These are phyloP conservation scores for Fusarium sp. DNA, from an alignment of 2,329 filamentous ascomycete genomes.

Conservation along the genomic window DNA sequence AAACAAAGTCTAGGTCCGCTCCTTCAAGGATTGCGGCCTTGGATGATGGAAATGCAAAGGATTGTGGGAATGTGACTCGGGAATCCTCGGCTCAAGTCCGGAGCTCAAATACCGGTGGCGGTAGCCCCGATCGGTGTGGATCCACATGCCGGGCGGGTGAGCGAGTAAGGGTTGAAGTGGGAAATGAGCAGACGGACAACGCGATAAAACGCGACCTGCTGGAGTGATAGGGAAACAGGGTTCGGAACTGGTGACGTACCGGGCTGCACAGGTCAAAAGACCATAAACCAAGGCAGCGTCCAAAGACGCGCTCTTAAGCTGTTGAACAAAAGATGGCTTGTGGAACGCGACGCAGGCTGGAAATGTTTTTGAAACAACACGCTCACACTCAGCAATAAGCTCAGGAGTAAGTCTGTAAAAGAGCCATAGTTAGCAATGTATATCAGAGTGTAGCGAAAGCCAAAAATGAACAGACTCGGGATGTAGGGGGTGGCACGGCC, in stretches of 20 bases:
- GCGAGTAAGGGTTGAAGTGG: constrained; percentile 36
- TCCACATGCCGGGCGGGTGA: constrained; percentile 44
- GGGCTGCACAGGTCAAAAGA: constrained; percentile 68
- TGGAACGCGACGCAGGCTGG: constrained; percentile 73
- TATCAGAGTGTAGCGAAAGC: constrained; percentile 6
- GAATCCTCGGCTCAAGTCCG: constrained; percentile 45
- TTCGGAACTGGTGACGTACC: constrained; percentile 59
- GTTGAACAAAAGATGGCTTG: constrained; percentile 72
- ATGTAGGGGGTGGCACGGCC: constrained; percentile 43
- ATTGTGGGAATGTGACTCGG: constrained; percentile 27
- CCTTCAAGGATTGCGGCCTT: constrained; percentile 1
- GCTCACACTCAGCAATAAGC: constrained; percentile 70
- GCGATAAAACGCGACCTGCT: constrained; percentile 15
- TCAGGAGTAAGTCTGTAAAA: constrained; percentile 65
- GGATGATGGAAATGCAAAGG: constrained; percentile 1
- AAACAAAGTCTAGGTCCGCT: not conserved
- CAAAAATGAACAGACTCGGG: constrained; percentile 21
- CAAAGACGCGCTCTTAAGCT: constrained; percentile 68
- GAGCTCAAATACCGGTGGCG: constrained; percentile 38
- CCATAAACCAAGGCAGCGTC: constrained; percentile 70
- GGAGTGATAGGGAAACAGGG: constrained; percentile 32
- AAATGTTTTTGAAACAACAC: constrained; percentile 71
- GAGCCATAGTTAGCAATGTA: constrained; percentile 43
- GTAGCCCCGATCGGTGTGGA: constrained; percentile 46
- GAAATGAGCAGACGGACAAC: constrained; percentile 41